These are phyloP conservation scores for Suillus paluster DNA, from an alignment of 768 basidiomycete genomes.

Conservation along the genomic window DNA sequence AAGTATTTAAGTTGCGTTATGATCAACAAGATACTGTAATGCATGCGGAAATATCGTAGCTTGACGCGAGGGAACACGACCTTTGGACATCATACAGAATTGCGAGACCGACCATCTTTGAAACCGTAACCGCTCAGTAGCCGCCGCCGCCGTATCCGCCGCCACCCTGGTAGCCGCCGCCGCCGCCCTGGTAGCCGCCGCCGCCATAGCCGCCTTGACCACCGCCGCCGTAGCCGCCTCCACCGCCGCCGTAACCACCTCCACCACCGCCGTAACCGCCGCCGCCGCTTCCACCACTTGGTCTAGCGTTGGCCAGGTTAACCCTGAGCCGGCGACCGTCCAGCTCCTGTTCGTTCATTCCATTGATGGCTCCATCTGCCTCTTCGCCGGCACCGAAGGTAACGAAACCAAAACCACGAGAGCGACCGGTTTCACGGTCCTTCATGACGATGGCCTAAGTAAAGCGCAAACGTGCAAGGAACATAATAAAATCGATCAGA, in stretches of 20 bases:
- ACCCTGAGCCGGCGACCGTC: slow-evolving; percentile 60
- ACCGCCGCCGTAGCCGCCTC: slow-evolving; percentile 25
- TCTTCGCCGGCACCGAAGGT: slow-evolving; percentile 37
- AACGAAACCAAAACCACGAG: slow-evolving; percentile 63
- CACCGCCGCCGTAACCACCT: slow-evolving; percentile 12
- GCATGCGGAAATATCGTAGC: slow-evolving; percentile 6
- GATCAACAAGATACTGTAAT: slow-evolving; percentile 6
- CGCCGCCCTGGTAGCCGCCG: slow-evolving; percentile 21
- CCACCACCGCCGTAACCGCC: slow-evolving; percentile 14
- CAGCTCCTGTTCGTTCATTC: slow-evolving; percentile 54
- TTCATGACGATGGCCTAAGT: slow-evolving; percentile 41
- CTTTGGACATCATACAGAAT: slow-evolving; percentile 8
- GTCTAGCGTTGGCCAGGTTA: slow-evolving; percentile 42
- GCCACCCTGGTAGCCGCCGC: slow-evolving; percentile 16
- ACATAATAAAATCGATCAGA: slow-evolving; percentile 30
- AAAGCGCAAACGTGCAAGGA: slow-evolving; percentile 11
- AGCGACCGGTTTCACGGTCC: slow-evolving; percentile 62
- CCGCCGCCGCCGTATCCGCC: slow-evolving; percentile 7
- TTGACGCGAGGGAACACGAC: slow-evolving; percentile 4
- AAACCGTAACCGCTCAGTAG: neutral
- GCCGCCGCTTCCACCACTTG: slow-evolving; percentile 35
- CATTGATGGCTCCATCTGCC: slow-evolving; percentile 50
- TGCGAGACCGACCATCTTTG: slow-evolving; percentile 1
- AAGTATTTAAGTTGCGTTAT: slow-evolving; percentile 8
- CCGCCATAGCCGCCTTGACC: too few relatives aligned